Conservation (phyloP, 2,329 filamentous ascomycete species). For the Xylaria sp. region DNA sequence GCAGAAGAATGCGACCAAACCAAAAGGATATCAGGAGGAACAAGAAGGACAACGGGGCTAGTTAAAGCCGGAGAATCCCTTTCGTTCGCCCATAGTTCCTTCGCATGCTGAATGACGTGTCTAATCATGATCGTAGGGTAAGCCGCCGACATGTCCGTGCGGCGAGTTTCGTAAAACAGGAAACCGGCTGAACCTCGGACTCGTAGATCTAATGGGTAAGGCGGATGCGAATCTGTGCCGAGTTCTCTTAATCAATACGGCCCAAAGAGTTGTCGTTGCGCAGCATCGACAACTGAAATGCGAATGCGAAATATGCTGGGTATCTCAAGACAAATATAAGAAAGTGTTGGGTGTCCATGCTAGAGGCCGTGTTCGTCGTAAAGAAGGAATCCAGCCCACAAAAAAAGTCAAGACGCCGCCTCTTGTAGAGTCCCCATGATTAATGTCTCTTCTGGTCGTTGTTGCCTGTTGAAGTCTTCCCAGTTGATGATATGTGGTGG, state of each 20-base stretch:
- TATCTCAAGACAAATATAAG: conserved; percentile 33
- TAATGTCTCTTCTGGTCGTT: conserved; percentile 38
- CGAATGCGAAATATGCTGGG: conserved; percentile 35
- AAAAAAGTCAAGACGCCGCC: not conserved
- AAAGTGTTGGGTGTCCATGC: not conserved
- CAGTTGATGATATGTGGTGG: conserved; percentile 28
- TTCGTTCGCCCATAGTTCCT: not conserved
- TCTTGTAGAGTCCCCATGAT: not conserved
- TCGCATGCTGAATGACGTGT: conserved; percentile 16
- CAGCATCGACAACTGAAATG: conserved; percentile 11
- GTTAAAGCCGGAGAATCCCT: not conserved
- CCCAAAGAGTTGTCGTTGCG: not conserved
- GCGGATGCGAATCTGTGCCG: conserved; percentile 4
- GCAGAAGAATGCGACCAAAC: not conserved
- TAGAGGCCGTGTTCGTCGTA: too few species aligned
- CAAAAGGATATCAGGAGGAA: not conserved
- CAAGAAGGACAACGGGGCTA: not conserved
- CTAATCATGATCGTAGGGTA: conserved; percentile 27
- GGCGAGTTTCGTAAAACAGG: not conserved
- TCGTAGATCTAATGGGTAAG: conserved; percentile 10
- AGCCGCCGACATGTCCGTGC: not conserved
- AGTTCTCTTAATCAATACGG: conserved; percentile 4
- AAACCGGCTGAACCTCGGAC: not conserved
- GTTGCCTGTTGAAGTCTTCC: conserved; percentile 28
- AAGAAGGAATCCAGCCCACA: not conserved